Conservation (phyloP, 2,329 filamentous ascomycete species). For the Trichoderma atroviride region DNA sequence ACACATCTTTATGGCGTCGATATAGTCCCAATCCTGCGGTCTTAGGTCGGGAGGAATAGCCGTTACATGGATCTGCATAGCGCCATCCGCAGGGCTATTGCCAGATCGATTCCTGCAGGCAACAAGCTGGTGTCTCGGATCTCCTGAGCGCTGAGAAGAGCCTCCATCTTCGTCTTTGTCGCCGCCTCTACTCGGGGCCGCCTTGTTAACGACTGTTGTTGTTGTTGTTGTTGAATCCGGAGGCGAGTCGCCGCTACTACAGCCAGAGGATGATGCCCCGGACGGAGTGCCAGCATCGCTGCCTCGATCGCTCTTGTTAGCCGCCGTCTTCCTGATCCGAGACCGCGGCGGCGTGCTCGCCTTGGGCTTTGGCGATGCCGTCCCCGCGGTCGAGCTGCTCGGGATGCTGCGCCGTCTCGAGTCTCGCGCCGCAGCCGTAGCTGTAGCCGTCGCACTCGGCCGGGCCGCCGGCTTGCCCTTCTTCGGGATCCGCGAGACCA, state of each 20-base stretch:
- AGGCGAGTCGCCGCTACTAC: not conserved
- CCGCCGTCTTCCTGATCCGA: not conserved
- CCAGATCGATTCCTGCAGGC: not conserved
- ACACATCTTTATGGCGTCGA: slow-evolving; percentile 23
- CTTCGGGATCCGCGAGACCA: slow-evolving; percentile 31
- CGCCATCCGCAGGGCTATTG: not conserved
- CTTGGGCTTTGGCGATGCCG: not conserved
- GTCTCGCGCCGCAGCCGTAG: not conserved
- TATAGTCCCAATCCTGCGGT: slow-evolving; percentile 21
- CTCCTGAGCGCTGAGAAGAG: not conserved
- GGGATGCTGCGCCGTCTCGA: not conserved
- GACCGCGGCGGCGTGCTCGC: not conserved
- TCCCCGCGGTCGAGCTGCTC: not conserved
- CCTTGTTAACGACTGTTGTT: not conserved
- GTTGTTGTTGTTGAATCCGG: not conserved
- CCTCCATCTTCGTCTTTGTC: not conserved
- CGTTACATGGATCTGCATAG: not conserved
- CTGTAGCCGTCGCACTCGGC: not conserved
- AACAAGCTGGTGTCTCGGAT: not conserved
- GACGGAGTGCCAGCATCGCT: slow-evolving; percentile 19
- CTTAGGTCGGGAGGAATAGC: slow-evolving; percentile 21
- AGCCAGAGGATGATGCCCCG: not conserved
- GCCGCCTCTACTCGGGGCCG: not conserved
- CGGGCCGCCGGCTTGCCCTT: slow-evolving; percentile 2
- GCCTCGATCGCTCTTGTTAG: not conserved